These are phyloP conservation scores for Fusarium protoensiforme DNA, from an alignment of 2,329 filamentous ascomycete genomes.

Conservation along the genomic window DNA sequence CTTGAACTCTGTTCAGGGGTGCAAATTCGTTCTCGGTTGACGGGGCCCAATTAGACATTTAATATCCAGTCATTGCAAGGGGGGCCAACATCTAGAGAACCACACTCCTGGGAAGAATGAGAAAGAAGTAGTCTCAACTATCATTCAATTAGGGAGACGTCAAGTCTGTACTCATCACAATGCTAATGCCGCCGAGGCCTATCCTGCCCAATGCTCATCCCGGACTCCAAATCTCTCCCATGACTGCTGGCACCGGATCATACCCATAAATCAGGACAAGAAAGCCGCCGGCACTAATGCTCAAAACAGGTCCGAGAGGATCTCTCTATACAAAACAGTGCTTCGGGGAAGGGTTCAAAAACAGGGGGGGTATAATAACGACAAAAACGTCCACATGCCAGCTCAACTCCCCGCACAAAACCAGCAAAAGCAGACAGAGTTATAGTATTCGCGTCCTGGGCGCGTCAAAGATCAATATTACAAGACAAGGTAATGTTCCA, in stretches of 20 bases:
- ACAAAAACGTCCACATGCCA: slow-evolving; percentile 24
- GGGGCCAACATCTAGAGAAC: background rate
- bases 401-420: slow-evolving; percentile 27
- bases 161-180: slow-evolving; percentile 9
- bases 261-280: background rate
- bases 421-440: slow-evolving; percentile 14
- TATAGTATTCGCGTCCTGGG: slow-evolving; percentile 11
- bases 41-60: background rate
- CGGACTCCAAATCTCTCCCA: slow-evolving; percentile 4
- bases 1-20: background rate
- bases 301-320: background rate
- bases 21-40: background rate
- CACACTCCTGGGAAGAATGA: background rate
- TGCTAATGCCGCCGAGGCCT: slow-evolving; percentile 2
- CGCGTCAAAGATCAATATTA: slow-evolving; percentile 30
- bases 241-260: background rate
- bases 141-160: slow-evolving; percentile 12
- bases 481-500: slow-evolving; percentile 27
- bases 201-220: background rate
- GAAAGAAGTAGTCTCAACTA: background rate
- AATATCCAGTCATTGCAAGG: background rate
- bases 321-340: slow-evolving; percentile 4
- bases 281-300: background rate
- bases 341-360: slow-evolving; percentile 18
- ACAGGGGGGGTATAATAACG: slow-evolving; percentile 40